These are phyloP conservation scores for Bassia scoparia DNA, from an alignment of 148 eudicot genomes.

Conservation along the genomic window DNA sequence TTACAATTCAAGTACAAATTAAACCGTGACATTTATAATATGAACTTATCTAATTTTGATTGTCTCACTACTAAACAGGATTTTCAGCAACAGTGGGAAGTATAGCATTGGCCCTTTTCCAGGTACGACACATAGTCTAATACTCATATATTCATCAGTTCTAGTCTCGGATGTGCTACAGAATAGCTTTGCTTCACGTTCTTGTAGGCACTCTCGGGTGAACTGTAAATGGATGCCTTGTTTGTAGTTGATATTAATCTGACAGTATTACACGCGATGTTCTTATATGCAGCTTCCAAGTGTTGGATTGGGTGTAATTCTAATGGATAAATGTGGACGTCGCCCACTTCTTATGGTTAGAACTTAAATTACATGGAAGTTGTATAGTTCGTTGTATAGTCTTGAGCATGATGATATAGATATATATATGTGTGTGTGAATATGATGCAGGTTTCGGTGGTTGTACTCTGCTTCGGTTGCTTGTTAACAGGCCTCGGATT, in stretches of 20 bases:
- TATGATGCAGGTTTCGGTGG: conserved; percentile 29
- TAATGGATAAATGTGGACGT: conserved; percentile 33
- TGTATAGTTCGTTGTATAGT: neutral
- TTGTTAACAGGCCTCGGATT: conserved; percentile 30
- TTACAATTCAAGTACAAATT: neutral
- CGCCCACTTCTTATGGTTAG: conserved; percentile 37
- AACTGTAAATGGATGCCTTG: neutral
- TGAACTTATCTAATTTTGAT: neutral
- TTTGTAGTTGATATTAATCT: neutral
- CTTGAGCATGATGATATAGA: neutral
- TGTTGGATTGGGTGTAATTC: conserved; percentile 14
- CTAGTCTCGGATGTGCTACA: too few relatives aligned
- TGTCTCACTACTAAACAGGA: conserved; percentile 22
- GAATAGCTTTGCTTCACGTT: too few relatives aligned
- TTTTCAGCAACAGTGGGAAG: conserved; percentile 29
- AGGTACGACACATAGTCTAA: conserved; percentile 31
- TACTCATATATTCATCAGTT: neutral
- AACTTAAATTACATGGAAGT: neutral
- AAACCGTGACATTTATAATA: neutral
- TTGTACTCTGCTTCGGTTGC: conserved; percentile 34
- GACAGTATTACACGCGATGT: neutral
- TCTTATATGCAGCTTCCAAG: conserved; percentile 29
- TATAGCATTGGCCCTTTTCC: conserved; percentile 19
- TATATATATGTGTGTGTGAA: too few relatives aligned
- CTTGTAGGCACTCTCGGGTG: too few relatives aligned